These are phyloP conservation scores for Fagopyrum esculentum DNA, from an alignment of 148 eudicot genomes.

Conservation along the genomic window DNA sequence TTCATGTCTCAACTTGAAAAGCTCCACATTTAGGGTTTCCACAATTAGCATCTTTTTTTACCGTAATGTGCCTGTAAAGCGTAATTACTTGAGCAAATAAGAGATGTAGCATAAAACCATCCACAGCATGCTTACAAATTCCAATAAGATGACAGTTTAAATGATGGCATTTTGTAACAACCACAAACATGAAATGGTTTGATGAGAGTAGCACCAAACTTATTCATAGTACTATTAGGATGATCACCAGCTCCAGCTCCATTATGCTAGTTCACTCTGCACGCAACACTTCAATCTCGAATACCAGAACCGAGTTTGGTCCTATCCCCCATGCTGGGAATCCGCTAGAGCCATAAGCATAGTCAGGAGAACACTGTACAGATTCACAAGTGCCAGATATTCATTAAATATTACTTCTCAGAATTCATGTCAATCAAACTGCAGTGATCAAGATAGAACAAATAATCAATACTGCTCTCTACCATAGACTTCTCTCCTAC, in stretches of 20 bases:
- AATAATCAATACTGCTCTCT: not conserved
- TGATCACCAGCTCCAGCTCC: not conserved
- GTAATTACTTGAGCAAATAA: not conserved
- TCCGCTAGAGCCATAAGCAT: slow-evolving; percentile 72
- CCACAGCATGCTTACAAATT: not conserved
- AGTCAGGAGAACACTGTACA: slow-evolving; percentile 91
- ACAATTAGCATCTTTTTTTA: not conserved
- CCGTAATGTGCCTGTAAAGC: not conserved
- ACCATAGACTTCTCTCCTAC: too few relatives aligned
- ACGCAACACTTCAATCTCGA: slow-evolving; percentile 86
- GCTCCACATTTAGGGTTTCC: not conserved
- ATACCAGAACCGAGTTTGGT: slow-evolving; percentile 72
- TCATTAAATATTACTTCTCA: not conserved
- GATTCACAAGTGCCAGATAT: not conserved
- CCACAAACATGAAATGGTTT: not conserved
- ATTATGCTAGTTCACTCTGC: slow-evolving; percentile 26
- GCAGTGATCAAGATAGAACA: not conserved
- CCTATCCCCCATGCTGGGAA: slow-evolving; percentile 90
- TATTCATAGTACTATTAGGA: slow-evolving; percentile 12
- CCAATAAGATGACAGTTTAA: not conserved
- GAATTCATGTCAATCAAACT: not conserved
- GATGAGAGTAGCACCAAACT: slow-evolving; percentile 7
- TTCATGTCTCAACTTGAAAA: not conserved
- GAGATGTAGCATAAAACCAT: not conserved
- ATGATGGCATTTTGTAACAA: not conserved